A percentile compares a stretch with the other conserved stretches of the same genome.
phyloP scores from a whole-genome alignment of 441 rosid species.

The Breynia disticha region DNA sequence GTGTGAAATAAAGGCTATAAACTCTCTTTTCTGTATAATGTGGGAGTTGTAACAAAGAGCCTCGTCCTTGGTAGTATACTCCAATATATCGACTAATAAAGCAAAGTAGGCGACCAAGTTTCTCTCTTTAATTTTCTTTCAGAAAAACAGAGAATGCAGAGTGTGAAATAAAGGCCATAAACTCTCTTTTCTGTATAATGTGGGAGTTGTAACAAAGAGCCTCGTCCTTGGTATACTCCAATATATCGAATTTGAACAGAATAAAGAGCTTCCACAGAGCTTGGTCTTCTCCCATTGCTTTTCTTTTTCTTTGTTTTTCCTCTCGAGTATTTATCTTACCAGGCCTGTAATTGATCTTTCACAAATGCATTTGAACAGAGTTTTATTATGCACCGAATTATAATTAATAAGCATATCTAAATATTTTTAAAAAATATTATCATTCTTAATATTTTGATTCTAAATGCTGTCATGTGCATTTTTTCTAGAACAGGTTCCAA shows the following conservation, averaged over 20 bases:
- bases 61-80: conserved; percentile 69
- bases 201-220: conserved; percentile 33
- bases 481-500: no score
- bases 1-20: conserved; percentile 7
- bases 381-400: no score
- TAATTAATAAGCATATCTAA: no score
- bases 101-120: conserved; percentile 4
- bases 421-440: no score
- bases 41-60: conserved; percentile 33
- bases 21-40: conserved; percentile 27
- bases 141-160: conserved; percentile 18
- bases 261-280: conserved; percentile 53
- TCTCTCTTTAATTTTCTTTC: neutral
- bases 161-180: conserved; percentile 7
- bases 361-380: no score
- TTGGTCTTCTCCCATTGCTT: conserved; percentile 14
- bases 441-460: no score
- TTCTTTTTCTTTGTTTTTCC: neutral
- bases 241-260: conserved; percentile 62
- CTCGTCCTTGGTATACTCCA: conserved; percentile 71
- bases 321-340: no score
- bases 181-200: conserved; percentile 27
- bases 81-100: conserved; percentile 38
- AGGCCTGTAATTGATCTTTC: no score
- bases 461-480: no score